These are phyloP conservation scores for Wallacemonas rigidus DNA, from an alignment of 208 protist genomes.

Conservation along the genomic window DNA sequence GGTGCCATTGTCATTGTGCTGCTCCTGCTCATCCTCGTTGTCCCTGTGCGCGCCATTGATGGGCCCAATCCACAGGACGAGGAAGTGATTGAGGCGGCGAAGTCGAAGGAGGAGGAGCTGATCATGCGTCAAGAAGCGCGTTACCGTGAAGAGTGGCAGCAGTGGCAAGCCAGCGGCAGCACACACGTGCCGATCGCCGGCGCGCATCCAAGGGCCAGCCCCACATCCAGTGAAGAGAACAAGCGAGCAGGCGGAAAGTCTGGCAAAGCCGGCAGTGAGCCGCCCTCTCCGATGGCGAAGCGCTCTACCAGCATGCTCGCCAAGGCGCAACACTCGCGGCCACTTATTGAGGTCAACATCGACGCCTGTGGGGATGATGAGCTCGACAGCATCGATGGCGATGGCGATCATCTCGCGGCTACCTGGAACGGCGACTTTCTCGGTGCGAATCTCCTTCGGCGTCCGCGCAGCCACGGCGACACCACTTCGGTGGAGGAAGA, in stretches of 20 bases:
- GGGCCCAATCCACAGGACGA: conserved; percentile 39
- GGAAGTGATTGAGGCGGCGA: conserved; percentile 34
- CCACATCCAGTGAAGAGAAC: no score
- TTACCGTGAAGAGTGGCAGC: conserved; percentile 1
- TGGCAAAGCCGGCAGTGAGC: no score
- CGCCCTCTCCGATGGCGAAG: no score
- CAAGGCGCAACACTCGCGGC: conserved; percentile 2
- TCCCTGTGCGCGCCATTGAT: conserved; percentile 38
- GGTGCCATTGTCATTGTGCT: conserved; percentile 33
- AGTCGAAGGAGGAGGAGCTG: conserved; percentile 40
- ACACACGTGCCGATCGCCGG: neutral
- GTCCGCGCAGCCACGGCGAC: no score
- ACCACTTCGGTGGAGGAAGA: no score
- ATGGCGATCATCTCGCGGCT: neutral
- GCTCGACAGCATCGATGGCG: neutral
- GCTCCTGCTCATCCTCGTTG: conserved; percentile 26
- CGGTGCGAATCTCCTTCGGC: neutral
- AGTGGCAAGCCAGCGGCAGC: neutral
- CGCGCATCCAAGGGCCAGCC: no score
- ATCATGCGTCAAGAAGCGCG: conserved; percentile 16
- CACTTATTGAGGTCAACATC: conserved; percentile 19
- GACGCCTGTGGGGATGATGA: neutral
- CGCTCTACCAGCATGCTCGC: no score
- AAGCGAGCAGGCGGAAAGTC: no score
- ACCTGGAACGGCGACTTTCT: neutral